Evolutionary conservation across 2,329 filamentous ascomycete species (phyloP).

Genomic region (Exophiala sideris): DNA sequence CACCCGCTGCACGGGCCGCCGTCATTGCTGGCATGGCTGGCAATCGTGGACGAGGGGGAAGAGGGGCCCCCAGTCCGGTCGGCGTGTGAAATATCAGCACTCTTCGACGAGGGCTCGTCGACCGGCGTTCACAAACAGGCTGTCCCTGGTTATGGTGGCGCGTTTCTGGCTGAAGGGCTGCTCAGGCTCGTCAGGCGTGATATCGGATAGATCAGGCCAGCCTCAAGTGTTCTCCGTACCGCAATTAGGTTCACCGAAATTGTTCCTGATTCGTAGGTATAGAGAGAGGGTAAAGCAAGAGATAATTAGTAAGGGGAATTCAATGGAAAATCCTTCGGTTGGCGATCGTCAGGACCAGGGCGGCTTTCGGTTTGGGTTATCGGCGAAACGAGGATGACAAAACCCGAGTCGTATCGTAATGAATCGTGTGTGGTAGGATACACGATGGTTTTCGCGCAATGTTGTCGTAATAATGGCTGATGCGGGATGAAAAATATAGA

Average conservation of each 20-base stretch:
- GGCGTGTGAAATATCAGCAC: constrained; percentile 3
- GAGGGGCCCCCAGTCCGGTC: neutral
- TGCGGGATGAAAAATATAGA: too few species aligned
- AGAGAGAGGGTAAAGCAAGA: neutral
- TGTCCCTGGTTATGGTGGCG: neutral
- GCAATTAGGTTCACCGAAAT: too few species aligned
- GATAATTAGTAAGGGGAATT: neutral
- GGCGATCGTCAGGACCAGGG: neutral
- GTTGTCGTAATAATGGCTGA: too few species aligned
- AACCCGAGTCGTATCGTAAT: neutral
- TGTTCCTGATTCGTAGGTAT: neutral
- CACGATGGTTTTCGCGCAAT: too few species aligned
- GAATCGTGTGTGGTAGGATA: neutral
- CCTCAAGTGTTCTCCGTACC: neutral
- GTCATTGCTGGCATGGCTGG: constrained; percentile 19
- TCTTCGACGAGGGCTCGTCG: neutral
- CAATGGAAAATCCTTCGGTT: neutral
- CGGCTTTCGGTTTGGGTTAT: neutral
- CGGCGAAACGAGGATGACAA: neutral
- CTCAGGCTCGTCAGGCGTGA: neutral
- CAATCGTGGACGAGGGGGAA: constrained; percentile 1
- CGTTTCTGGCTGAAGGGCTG: neutral
- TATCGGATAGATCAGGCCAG: neutral
- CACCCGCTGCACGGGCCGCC: constrained; percentile 13
- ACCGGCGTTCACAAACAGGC: neutral